Percentiles rank a stretch among this genome's conserved stretches.
phyloP scores from a whole-genome alignment of 2,329 filamentous ascomycete genomes.

The Nannizziopsis barbatae region DNA sequence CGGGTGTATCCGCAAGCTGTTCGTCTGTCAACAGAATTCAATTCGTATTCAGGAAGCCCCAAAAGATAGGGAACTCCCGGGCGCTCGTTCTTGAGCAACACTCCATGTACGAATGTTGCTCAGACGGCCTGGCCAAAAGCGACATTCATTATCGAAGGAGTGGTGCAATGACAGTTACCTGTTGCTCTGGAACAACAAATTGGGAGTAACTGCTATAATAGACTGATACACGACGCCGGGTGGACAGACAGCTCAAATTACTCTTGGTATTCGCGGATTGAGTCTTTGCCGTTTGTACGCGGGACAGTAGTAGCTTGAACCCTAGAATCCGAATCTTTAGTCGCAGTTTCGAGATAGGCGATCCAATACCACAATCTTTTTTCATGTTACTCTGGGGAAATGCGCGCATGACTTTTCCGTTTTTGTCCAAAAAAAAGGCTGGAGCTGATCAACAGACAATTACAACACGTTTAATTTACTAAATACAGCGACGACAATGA shows the following conservation, averaged over 20 bases:
- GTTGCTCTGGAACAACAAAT: too few species aligned
- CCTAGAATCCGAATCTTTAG: background rate
- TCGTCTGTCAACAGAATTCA: background rate
- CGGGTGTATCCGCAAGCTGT: background rate
- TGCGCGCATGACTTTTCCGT: background rate
- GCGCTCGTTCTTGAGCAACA: background rate
- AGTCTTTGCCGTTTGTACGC: constrained; percentile 2
- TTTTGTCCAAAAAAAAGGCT: too few species aligned
- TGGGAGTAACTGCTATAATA: too few species aligned
- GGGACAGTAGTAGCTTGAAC: background rate
- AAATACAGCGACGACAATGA: too few species aligned
- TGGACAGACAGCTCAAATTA: too few species aligned
- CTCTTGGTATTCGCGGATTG: too few species aligned
- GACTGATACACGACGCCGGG: too few species aligned
- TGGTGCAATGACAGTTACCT: too few species aligned
- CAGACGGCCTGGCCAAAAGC: background rate
- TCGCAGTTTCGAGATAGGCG: background rate
- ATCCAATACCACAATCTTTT: background rate
- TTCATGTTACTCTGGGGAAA: background rate
- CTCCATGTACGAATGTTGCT: background rate
- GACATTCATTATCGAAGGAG: too few species aligned
- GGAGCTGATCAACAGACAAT: too few species aligned
- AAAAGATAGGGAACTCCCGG: background rate
- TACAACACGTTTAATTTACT: too few species aligned
- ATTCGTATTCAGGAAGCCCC: background rate